Percentiles rank a stretch among this genome's conserved stretches.
Conservation (phyloP, 495 filamentous ascomycete genomes). For the Aspergillus sclerotioniger region DNA sequence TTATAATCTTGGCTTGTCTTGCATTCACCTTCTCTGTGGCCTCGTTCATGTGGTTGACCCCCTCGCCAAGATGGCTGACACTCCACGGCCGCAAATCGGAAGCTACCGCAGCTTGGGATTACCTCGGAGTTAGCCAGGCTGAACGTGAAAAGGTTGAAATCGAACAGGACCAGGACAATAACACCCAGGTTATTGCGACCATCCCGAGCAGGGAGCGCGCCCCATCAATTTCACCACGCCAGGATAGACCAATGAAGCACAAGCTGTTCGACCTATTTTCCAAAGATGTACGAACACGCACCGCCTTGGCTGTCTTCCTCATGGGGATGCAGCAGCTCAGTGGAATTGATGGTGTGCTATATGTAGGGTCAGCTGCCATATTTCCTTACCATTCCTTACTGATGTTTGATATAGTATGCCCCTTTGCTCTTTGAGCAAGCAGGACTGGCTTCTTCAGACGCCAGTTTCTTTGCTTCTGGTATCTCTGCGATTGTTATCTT, state of each 20-base stretch:
- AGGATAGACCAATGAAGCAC: conserved; percentile 10
- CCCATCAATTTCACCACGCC: conserved; percentile 2
- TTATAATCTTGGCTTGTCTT: conserved; percentile 42
- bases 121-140: conserved; percentile 45
- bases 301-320: conserved; percentile 41
- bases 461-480: conserved; percentile 56
- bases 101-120: conserved; percentile 39
- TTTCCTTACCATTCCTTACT: neutral
- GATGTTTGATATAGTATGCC: conserved; percentile 35
- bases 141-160: conserved; percentile 52
- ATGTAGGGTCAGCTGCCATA: conserved; percentile 34
- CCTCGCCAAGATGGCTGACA: conserved; percentile 51
- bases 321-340: conserved; percentile 48
- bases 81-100: conserved; percentile 35
- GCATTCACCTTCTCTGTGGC: conserved; percentile 37
- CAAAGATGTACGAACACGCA: conserved; percentile 37
- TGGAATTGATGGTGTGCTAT: conserved; percentile 51
- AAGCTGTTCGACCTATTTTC: conserved; percentile 39
- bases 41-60: conserved; percentile 39
- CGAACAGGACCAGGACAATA: conserved; percentile 18
- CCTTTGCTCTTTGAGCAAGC: conserved; percentile 54
- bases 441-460: conserved; percentile 45
- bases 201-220: conserved; percentile 2
- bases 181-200: conserved; percentile 6
- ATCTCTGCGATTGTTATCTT: conserved; percentile 53